Conservation (phyloP, 208 protist genomes). For the Porcisia deanei region DNA sequence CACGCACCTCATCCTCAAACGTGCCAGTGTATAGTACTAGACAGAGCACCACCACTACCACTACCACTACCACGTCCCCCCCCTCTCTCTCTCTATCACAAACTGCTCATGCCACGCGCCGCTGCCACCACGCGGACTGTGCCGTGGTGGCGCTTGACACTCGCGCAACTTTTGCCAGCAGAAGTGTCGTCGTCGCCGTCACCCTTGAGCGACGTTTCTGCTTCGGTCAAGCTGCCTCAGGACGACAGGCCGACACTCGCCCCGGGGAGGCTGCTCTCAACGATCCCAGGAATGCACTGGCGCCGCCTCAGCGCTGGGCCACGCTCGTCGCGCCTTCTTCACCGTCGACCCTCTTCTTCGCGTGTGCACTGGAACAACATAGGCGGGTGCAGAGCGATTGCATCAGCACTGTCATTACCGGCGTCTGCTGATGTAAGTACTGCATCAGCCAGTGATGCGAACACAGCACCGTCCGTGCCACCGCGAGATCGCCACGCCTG, state of each 20-base stretch:
- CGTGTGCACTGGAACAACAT: background rate
- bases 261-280: background rate
- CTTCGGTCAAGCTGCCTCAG: no score
- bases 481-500: conserved; percentile 32
- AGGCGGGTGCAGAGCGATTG: background rate
- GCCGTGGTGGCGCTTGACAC: background rate
- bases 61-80: no score
- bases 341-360: background rate
- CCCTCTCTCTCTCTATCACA: background rate
- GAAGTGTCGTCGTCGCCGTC: background rate
- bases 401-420: background rate
- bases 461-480: background rate
- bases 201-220: background rate
- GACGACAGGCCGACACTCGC: background rate
- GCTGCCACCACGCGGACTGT: background rate
- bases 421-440: background rate
- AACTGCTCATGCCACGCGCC: background rate
- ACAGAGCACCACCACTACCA: no score
- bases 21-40: no score
- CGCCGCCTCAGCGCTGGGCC: background rate
- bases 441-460: background rate
- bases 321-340: background rate
- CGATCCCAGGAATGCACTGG: background rate
- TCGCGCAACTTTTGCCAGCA: background rate
- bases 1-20: no score